A percentile compares a stretch with the other conserved stretches of the same genome.
Conservation (phyloP, 768 basidiomycete genomes). For the Boletus tomentosulus region DNA sequence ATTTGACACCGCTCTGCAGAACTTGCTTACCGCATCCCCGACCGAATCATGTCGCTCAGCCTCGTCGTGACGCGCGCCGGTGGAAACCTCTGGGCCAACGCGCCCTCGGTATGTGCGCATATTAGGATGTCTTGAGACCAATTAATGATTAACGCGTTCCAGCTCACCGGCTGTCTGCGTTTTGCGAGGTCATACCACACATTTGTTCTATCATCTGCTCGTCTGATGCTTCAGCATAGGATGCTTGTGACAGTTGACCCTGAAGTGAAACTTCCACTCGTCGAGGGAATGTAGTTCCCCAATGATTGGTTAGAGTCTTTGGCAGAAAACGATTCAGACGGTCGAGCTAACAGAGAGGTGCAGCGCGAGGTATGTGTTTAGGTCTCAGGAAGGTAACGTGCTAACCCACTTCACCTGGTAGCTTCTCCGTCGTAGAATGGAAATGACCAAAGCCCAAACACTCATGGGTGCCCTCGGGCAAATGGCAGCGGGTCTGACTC, state of each 20-base stretch:
- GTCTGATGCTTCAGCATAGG: slow-evolving; percentile 28
- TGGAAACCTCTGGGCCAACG: slow-evolving; percentile 49
- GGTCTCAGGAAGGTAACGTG: background rate
- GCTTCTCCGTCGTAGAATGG: slow-evolving; percentile 44
- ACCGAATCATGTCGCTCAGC: slow-evolving; percentile 62
- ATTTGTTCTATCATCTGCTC: background rate
- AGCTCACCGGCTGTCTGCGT: slow-evolving; percentile 40
- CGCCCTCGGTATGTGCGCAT: slow-evolving; percentile 52
- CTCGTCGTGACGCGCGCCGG: slow-evolving; percentile 71
- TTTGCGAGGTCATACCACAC: slow-evolving; percentile 31
- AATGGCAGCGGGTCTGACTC: slow-evolving; percentile 63
- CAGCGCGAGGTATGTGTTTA: slow-evolving; percentile 45
- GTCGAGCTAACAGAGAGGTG: slow-evolving; percentile 61
- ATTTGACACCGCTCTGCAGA: slow-evolving; percentile 39
- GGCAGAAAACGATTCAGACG: slow-evolving; percentile 49
- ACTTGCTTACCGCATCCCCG: slow-evolving; percentile 59
- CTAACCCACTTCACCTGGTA: slow-evolving; percentile 22
- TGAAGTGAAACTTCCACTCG: slow-evolving; percentile 43
- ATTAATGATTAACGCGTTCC: background rate
- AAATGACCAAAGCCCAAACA: slow-evolving; percentile 53
- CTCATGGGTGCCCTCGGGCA: slow-evolving; percentile 66
- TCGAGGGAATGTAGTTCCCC: slow-evolving; percentile 60
- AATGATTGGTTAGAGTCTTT: slow-evolving; percentile 53
- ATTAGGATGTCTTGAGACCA: background rate
- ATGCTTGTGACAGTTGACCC: slow-evolving; percentile 36